Evolutionary conservation across 805 yeast genomes (phyloP).

Genomic region (Teunomyces aglyptinius): DNA sequence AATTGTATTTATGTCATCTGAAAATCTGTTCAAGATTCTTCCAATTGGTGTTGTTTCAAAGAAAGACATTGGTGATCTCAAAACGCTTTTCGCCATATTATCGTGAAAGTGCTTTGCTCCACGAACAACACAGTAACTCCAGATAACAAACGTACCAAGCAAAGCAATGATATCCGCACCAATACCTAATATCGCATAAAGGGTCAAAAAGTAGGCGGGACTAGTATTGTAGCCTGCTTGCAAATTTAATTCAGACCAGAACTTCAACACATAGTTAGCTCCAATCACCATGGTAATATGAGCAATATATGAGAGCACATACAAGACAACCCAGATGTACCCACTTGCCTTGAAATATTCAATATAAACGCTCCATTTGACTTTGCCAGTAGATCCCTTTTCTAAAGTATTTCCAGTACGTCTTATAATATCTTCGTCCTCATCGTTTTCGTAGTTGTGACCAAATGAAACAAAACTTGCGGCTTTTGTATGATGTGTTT

Average conservation of each 20-base stretch:
- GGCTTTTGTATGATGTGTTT: conserved; percentile 16
- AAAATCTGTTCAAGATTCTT: conserved; percentile 37
- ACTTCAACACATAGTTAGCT: conserved; percentile 30
- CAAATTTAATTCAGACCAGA: conserved; percentile 36
- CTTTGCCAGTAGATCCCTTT: conserved; percentile 21
- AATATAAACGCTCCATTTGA: conserved; percentile 26
- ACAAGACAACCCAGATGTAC: conserved; percentile 22
- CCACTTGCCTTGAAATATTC: conserved; percentile 35
- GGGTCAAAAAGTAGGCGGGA: conserved; percentile 22
- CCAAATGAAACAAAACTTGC: conserved; percentile 35
- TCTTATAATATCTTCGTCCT: conserved; percentile 15
- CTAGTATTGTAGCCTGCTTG: conserved; percentile 22
- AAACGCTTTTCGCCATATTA: conserved; percentile 31
- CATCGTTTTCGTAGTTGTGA: conserved; percentile 30
- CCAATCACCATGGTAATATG: conserved; percentile 18
- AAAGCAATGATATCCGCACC: conserved; percentile 26
- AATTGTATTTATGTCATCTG: conserved; percentile 34
- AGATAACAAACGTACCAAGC: conserved; percentile 27
- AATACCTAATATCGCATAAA: conserved; percentile 29
- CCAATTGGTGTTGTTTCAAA: conserved; percentile 44
- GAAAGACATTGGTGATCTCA: conserved; percentile 42
- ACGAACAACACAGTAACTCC: conserved; percentile 29
- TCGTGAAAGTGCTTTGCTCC: conserved; percentile 36
- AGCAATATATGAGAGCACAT: conserved; percentile 19
- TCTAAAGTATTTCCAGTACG: conserved; percentile 21